Evolutionary conservation across 2,329 filamentous ascomycete genomes (phyloP).

Genomic region (Apiospora hydei): DNA sequence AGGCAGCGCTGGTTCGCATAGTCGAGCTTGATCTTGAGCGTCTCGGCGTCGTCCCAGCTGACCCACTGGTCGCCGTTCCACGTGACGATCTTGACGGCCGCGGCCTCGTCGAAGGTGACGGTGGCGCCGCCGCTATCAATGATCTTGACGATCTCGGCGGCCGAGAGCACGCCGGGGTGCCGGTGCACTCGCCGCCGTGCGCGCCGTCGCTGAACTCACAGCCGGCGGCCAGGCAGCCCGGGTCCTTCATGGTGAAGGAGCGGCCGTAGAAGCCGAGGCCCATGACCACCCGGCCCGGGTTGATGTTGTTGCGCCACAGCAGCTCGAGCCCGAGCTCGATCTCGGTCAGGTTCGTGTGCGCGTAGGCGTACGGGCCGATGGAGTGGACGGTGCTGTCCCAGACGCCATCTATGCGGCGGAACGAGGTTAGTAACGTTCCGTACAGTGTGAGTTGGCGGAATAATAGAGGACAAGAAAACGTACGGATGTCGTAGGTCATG

Average conservation of each 20-base stretch:
- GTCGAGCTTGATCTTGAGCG: slow-evolving; percentile 44
- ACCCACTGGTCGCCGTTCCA: slow-evolving; percentile 48
- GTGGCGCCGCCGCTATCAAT: slow-evolving; percentile 34
- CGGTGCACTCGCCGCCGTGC: slow-evolving; percentile 33
- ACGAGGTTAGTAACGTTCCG: no score
- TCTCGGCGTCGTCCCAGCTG: slow-evolving; percentile 45
- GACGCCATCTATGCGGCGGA: slow-evolving; percentile 41
- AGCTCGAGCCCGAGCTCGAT: slow-evolving; percentile 47
- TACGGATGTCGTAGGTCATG: slow-evolving; percentile 49
- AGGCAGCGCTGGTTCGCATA: slow-evolving; percentile 35
- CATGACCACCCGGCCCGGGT: slow-evolving; percentile 46
- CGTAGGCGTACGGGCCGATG: slow-evolving; percentile 39
- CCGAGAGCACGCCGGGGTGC: slow-evolving; percentile 24
- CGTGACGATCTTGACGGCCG: slow-evolving; percentile 42
- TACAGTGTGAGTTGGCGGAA: no score
- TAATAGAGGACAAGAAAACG: no score
- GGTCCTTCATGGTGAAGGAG: slow-evolving; percentile 30
- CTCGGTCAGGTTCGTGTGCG: slow-evolving; percentile 51
- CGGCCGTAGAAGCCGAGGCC: slow-evolving; percentile 50
- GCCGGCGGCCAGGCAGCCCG: slow-evolving; percentile 34
- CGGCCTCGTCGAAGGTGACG: slow-evolving; percentile 15
- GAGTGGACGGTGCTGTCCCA: slow-evolving; percentile 40
- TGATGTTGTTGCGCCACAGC: slow-evolving; percentile 50
- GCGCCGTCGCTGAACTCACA: slow-evolving; percentile 35
- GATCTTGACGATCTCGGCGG: slow-evolving; percentile 15